Percentiles rank a stretch among this genome's conserved stretches.
Conservation (phyloP, 1,284 basidiomycete species). For the Ceratobasidium sp. region DNA sequence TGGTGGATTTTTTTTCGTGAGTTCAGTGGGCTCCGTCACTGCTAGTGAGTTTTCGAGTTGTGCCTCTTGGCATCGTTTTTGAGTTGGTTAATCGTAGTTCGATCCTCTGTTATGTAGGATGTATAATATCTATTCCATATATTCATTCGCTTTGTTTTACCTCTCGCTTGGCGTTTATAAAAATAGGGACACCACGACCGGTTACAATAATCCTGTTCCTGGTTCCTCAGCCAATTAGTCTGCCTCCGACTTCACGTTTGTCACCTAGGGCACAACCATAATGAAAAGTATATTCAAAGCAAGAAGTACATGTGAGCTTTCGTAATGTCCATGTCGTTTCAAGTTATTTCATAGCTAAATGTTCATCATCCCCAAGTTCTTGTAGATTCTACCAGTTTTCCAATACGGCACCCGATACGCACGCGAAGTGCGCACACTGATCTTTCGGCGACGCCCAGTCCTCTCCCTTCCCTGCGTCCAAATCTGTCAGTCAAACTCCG, state of each 20-base stretch:
- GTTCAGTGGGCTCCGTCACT: no score
- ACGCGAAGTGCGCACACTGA: constrained; percentile 75
- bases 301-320: no score
- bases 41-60: background rate
- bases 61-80: background rate
- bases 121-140: background rate
- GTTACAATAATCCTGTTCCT: no score
- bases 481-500: constrained; percentile 1
- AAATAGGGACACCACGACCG: no score
- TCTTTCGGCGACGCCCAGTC: constrained; percentile 76
- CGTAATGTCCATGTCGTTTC: no score
- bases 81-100: background rate
- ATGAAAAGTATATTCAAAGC: no score
- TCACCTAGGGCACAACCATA: no score
- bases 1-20: no score
- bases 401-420: constrained; percentile 61
- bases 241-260: no score
- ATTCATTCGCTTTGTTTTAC: background rate
- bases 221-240: no score
- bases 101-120: background rate
- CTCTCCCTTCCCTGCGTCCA: constrained; percentile 61
- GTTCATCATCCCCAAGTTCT: background rate
- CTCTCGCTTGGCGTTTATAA: background rate
- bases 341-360: background rate
- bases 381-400: constrained; percentile 16